phyloP scores from a whole-genome alignment of 108 stramenopile genomes.

The Pseudonitzschia pungens region DNA sequence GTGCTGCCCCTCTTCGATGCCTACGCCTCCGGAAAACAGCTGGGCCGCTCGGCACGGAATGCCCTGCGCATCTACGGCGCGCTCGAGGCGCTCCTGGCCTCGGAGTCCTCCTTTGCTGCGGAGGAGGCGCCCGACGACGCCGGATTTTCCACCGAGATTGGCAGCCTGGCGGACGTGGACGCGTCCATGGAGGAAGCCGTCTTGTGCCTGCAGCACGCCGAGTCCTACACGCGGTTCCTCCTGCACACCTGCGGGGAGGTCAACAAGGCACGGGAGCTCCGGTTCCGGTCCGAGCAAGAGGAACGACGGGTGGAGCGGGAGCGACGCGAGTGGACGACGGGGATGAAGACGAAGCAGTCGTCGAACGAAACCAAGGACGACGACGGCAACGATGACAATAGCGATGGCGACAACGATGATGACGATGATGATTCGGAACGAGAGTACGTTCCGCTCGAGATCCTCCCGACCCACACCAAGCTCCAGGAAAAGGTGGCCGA shows the following conservation, averaged over 20 bases:
- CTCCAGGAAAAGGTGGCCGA: conserved; percentile 75
- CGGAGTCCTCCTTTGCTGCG: conserved; percentile 5
- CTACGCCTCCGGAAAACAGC: conserved; percentile 46
- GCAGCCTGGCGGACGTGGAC: conserved; percentile 82
- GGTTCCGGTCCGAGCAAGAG: conserved; percentile 51
- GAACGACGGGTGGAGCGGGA: conserved; percentile 44
- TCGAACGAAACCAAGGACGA: conserved; percentile 11
- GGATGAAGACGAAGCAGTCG: conserved; percentile 9
- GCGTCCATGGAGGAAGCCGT: conserved; percentile 89
- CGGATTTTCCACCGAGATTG: conserved; percentile 65
- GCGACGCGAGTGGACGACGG: conserved; percentile 40
- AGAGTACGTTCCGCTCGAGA: conserved; percentile 44
- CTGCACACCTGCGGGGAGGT: conserved; percentile 79
- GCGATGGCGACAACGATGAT: conserved; percentile 36
- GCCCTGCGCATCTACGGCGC: conserved; percentile 60
- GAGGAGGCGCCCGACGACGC: conserved; percentile 50
- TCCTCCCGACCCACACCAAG: conserved; percentile 69
- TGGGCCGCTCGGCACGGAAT: conserved; percentile 44
- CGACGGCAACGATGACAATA: conserved; percentile 29
- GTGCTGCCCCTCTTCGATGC: conserved; percentile 58
- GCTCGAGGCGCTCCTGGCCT: conserved; percentile 56
- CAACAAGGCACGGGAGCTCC: conserved; percentile 65
- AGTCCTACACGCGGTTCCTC: conserved; percentile 89
- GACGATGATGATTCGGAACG: conserved; percentile 37
- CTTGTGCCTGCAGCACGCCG: conserved; percentile 86